Percentiles rank a stretch among this genome's conserved stretches.
These are phyloP conservation scores for Abrus pulchellus DNA, from an alignment of 306 rosid genomes.

Conservation along the genomic window DNA sequence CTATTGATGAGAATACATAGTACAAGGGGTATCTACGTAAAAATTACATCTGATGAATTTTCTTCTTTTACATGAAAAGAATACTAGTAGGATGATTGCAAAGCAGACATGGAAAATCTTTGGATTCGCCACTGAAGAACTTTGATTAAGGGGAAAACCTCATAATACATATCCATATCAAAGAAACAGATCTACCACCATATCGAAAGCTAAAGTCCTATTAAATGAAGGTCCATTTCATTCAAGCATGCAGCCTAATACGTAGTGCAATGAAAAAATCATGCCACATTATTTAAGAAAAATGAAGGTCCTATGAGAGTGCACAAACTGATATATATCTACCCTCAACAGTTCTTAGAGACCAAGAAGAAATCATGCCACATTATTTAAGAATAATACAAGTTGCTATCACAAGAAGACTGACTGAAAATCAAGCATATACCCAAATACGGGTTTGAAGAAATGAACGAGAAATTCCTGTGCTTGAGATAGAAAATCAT, in stretches of 20 bases:
- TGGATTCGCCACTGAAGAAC: background rate
- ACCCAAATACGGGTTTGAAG: constrained; percentile 65
- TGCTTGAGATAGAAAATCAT: constrained; percentile 52
- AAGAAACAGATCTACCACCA: constrained; percentile 19
- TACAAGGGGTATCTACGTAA: background rate
- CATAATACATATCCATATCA: background rate
- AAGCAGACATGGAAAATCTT: constrained; percentile 1
- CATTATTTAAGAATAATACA: constrained; percentile 79
- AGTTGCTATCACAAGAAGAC: constrained; percentile 69
- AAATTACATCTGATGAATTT: background rate
- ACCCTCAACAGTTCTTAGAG: constrained; percentile 43
- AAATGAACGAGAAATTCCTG: constrained; percentile 71
- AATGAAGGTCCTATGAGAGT: background rate
- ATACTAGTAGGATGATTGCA: constrained; percentile 5
- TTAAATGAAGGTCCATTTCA: constrained; percentile 36
- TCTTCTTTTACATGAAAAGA: background rate
- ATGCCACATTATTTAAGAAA: background rate
- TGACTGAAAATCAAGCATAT: constrained; percentile 63
- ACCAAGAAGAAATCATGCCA: constrained; percentile 73
- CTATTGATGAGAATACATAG: background rate
- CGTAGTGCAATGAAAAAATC: constrained; percentile 23
- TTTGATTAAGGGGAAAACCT: background rate
- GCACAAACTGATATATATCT: constrained; percentile 54
- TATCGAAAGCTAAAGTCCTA: constrained; percentile 20
- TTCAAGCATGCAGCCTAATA: constrained; percentile 44